Base-by-base conservation (phyloP, 495 filamentous ascomycete genomes). In the Parathielavia appendiculata region DNA sequence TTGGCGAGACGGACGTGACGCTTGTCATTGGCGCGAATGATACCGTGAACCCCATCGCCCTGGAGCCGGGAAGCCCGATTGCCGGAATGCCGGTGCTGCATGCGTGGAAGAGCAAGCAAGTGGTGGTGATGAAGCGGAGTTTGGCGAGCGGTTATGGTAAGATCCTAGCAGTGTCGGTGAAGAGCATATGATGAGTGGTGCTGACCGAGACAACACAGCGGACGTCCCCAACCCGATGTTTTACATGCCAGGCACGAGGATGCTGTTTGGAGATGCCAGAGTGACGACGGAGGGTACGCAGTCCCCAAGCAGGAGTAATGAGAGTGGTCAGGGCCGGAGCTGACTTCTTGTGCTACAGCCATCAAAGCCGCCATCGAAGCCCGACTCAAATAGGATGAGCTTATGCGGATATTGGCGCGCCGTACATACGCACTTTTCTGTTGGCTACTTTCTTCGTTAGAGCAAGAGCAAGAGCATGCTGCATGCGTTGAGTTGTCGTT, bases 141-240 rank as follows among this genome's bases (percentile, higher is more conserved):
- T 83, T 91, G 86, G 82, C 84, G 0, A 88, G 84, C 64, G 89
- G 89, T 68, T 92, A 92, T 68, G 88, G 83, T 86, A 61, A 69
- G 79, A 71, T 17, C 39, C 35, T 6, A 4, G 9, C 36, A 19
- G 17, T 30, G 2, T 19, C 20, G 16, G 7, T 26, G 5, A 11
- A 45, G 51, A 34, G 46, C 52, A 40, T 53, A 46, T 11, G 49
- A 54, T 12, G 23, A 19, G 14, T 7, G 17, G 26, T 52, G 46
- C 58, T 46, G 32, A 43, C 47, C 8, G 26, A 4, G 5, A 5
- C n/a, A 30, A 60, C 59, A 47, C 53, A 86, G 84, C 89, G 36
- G 89, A 92, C 69, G 87, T 92, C 5, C 86, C 85, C 10, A 92
- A 92, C 69, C 89, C 89, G 20, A 89, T 92, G 87, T 92, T 92